These are phyloP conservation scores for Lophiostoma macrostomum DNA, from an alignment of 495 filamentous ascomycete genomes.

Conservation along the genomic window DNA sequence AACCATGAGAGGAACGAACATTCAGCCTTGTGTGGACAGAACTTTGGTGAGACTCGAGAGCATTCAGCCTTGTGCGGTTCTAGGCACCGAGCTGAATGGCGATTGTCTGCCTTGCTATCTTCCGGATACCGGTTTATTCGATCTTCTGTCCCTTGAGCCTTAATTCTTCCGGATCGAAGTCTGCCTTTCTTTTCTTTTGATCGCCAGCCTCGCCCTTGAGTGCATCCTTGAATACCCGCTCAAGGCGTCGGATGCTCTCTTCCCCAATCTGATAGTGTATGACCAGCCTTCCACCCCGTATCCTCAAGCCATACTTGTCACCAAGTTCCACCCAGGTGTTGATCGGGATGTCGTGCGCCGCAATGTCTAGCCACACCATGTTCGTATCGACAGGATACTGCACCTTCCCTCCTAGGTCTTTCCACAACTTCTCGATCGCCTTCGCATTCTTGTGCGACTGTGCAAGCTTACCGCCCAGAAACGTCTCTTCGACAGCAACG, in stretches of 20 bases:
- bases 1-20: too few relatives aligned
- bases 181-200: constrained; percentile 8
- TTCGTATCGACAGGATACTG: constrained; percentile 74
- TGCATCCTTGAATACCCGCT: constrained; percentile 37
- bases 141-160: constrained; percentile 19
- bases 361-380: constrained; percentile 89
- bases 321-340: constrained; percentile 50
- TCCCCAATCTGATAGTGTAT: constrained; percentile 64
- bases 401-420: constrained; percentile 57
- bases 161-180: constrained; percentile 11
- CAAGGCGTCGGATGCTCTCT: constrained; percentile 50
- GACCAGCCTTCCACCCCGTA: constrained; percentile 55
- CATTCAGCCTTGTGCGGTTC: too few relatives aligned
- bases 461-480: constrained; percentile 63
- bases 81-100: too few relatives aligned
- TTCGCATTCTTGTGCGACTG: constrained; percentile 63
- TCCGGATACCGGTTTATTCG: constrained; percentile 14
- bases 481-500: constrained; percentile 65
- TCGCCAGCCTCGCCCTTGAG: constrained; percentile 22
- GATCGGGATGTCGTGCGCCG: constrained; percentile 44
- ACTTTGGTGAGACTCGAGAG: too few relatives aligned
- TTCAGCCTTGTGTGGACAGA: too few relatives aligned
- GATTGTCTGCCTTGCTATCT: too few relatives aligned
- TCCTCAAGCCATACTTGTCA: constrained; percentile 52
- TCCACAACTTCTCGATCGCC: constrained; percentile 52